phyloP scores from a whole-genome alignment of 2,329 filamentous ascomycete genomes.

The Aureobasidium sp. region DNA sequence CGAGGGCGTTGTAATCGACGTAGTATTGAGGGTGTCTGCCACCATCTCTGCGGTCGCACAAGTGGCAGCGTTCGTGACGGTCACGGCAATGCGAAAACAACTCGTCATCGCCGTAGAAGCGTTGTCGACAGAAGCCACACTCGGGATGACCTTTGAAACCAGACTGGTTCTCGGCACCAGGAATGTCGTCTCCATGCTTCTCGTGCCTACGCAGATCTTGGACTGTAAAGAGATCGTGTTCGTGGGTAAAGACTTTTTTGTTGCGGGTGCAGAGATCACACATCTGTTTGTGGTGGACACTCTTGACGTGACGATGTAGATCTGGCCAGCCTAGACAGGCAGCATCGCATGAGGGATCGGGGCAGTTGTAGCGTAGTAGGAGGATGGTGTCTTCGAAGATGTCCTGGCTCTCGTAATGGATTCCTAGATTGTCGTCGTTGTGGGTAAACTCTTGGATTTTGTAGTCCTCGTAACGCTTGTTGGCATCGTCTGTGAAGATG shows the following conservation, averaged over 20 bases:
- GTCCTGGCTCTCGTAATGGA: conserved; percentile 79
- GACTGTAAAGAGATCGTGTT: conserved; percentile 83
- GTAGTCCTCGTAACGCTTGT: conserved; percentile 83
- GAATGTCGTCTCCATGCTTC: conserved; percentile 80
- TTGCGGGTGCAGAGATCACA: conserved; percentile 84
- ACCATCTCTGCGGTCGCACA: conserved; percentile 66
- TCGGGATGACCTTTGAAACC: conserved; percentile 94
- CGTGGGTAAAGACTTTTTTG: conserved; percentile 98
- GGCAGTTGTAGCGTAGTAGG: conserved; percentile 88
- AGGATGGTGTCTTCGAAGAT: conserved; percentile 88
- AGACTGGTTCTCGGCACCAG: conserved; percentile 82
- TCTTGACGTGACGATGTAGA: conserved; percentile 72
- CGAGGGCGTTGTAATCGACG: conserved; percentile 75
- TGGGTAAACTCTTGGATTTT: conserved; percentile 61
- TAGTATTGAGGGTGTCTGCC: conserved; percentile 78
- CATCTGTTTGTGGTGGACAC: conserved; percentile 76
- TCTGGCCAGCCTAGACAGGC: conserved; percentile 76
- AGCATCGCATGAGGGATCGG: conserved; percentile 73
- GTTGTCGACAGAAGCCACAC: conserved; percentile 81
- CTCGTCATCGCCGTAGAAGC: conserved; percentile 95
- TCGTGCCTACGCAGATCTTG: conserved; percentile 80
- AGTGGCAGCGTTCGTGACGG: conserved; percentile 89
- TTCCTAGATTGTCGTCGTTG: conserved; percentile 77
- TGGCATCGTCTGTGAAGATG: conserved; percentile 79
- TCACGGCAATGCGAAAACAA: conserved; percentile 87